Conservation (phyloP, 2,329 filamentous ascomycete genomes). For the Fusarium coffeatum region DNA sequence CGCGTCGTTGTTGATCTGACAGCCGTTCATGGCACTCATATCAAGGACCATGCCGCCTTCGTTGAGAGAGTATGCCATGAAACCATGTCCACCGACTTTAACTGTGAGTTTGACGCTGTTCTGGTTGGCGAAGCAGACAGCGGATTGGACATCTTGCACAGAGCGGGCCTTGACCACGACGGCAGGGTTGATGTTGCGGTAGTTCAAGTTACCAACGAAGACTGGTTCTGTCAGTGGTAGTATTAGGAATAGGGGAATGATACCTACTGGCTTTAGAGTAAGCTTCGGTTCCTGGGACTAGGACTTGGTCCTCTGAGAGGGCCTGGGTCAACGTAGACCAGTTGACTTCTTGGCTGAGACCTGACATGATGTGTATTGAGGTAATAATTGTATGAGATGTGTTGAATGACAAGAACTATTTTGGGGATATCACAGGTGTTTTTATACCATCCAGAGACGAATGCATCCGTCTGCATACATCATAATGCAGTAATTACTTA, state of each 20-base stretch:
- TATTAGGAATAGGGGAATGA: rapidly evolving
- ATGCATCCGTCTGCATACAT: neutral
- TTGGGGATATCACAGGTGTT: rapidly evolving
- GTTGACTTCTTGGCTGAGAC: neutral
- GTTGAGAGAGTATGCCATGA: slow-evolving; percentile 14
- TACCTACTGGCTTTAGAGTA: neutral
- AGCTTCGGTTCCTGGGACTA: neutral
- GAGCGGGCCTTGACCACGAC: neutral
- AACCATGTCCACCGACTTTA: slow-evolving; percentile 1
- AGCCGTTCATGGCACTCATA: neutral
- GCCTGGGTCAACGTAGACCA: neutral
- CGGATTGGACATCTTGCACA: neutral
- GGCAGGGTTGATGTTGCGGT: neutral
- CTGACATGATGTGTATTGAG: neutral
- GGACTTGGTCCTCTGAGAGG: neutral
- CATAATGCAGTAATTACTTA: neutral
- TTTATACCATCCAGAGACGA: neutral
- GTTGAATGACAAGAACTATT: neutral
- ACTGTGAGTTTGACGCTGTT: neutral
- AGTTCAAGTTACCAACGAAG: neutral
- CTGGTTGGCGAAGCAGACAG: neutral
- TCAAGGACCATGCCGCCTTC: slow-evolving; percentile 8
- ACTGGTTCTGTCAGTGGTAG: neutral
- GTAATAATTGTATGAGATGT: no score
- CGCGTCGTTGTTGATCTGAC: neutral